Percentiles rank a stretch among this genome's conserved stretches.
phyloP scores from a whole-genome alignment of 2,329 filamentous ascomycete species.

The Penicillium olsonii region DNA sequence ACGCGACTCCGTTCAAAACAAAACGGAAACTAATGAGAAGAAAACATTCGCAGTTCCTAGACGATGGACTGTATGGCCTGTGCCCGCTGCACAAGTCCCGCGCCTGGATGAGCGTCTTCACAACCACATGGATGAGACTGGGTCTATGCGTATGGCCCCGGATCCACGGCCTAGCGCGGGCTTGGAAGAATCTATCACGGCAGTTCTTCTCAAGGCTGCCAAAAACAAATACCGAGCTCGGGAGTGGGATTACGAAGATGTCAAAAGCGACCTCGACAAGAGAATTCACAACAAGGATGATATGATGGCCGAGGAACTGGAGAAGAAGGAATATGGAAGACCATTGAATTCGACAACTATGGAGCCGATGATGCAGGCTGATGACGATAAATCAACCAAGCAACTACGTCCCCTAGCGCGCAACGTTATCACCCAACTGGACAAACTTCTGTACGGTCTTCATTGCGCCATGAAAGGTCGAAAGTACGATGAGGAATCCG shows the following conservation, averaged over 20 bases:
- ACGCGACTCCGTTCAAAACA: constrained; percentile 15
- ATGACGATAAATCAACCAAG: constrained; percentile 44
- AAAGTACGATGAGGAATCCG: constrained; percentile 26
- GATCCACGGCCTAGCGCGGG: constrained; percentile 57
- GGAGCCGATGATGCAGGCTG: constrained; percentile 30
- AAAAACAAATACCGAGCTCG: constrained; percentile 62
- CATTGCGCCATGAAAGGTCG: constrained; percentile 66
- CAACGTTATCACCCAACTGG: constrained; percentile 70
- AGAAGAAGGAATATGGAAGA: constrained; percentile 12
- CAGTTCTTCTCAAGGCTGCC: constrained; percentile 65
- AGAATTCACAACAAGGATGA: constrained; percentile 20
- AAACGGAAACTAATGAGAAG: constrained; percentile 10
- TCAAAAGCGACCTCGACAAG: constrained; percentile 3
- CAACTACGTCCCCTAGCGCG: constrained; percentile 69
- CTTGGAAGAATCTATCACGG: constrained; percentile 71
- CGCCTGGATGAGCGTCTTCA: constrained; percentile 53
- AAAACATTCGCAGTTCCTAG: constrained; percentile 50
- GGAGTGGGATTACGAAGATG: constrained; percentile 32
- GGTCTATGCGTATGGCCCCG: constrained; percentile 52
- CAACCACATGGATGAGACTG: constrained; percentile 53
- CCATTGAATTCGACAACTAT: constrained; percentile 12
- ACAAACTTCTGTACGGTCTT: constrained; percentile 68
- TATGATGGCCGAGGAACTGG: constrained; percentile 8
- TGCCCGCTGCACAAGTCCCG: constrained; percentile 64
- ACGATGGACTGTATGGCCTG: constrained; percentile 83